Evolutionary conservation across 2,329 filamentous ascomycete genomes (phyloP).

Genomic region (Ophiostoma fasciatum): DNA sequence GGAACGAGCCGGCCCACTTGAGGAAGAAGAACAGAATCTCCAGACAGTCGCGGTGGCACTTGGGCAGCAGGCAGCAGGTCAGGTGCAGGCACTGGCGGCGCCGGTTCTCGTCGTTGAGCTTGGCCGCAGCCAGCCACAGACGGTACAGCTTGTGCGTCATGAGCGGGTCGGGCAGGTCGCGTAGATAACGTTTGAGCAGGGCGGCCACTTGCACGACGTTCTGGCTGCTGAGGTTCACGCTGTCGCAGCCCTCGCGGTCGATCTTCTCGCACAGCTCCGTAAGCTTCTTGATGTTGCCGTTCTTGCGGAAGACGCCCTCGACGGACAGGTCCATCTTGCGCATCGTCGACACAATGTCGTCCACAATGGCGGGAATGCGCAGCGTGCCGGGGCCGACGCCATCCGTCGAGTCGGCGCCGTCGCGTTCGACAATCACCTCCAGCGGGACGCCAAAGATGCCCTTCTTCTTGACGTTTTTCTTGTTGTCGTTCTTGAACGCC

Average conservation of each 20-base stretch:
- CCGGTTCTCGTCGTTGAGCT: constrained; percentile 68
- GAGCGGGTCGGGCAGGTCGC: constrained; percentile 85
- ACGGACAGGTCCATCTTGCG: constrained; percentile 98
- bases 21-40: constrained; percentile 93
- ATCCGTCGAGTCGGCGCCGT: constrained; percentile 94
- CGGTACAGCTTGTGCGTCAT: constrained; percentile 90
- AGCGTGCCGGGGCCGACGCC: constrained; percentile 85
- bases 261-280: constrained; percentile 76
- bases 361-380: constrained; percentile 84
- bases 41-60: constrained; percentile 81
- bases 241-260: constrained; percentile 71
- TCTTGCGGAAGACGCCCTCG: constrained; percentile 97
- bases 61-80: constrained; percentile 82
- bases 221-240: constrained; percentile 74
- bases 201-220: constrained; percentile 89
- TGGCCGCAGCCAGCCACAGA: constrained; percentile 80
- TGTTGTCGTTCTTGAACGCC: constrained; percentile 78
- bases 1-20: constrained; percentile 95
- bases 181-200: constrained; percentile 84
- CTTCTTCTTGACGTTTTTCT: constrained; percentile 72
- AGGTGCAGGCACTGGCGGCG: constrained; percentile 77
- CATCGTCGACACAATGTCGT: constrained; percentile 88
- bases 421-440: constrained; percentile 78
- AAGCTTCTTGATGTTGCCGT: constrained; percentile 91
- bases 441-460: constrained; percentile 84